Evolutionary conservation across 345 rosid genomes (phyloP).

Genomic region (Lepidium didymum): DNA sequence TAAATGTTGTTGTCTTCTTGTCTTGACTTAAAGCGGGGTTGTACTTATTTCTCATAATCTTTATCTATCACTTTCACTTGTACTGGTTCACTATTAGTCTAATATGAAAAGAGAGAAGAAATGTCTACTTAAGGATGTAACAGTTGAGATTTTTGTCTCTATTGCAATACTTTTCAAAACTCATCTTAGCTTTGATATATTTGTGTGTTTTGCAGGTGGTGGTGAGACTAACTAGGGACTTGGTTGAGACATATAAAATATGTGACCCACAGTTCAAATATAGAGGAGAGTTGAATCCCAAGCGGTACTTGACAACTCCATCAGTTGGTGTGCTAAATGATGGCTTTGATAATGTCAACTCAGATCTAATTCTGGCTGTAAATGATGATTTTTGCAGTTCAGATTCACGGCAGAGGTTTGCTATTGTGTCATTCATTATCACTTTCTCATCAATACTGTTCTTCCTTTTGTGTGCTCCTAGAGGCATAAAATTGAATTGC

Average conservation of each 20-base stretch:
- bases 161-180: constrained; percentile 2
- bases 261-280: constrained; percentile 89
- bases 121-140: constrained; percentile 4
- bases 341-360: constrained; percentile 90
- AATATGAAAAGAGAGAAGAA: background rate
- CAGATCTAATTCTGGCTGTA: constrained; percentile 87
- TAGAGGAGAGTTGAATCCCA: constrained; percentile 89
- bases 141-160: background rate
- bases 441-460: background rate
- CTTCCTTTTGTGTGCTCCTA: constrained; percentile 10
- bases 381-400: constrained; percentile 64
- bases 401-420: constrained; percentile 80
- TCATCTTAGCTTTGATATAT: background rate
- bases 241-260: constrained; percentile 77
- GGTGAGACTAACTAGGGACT: constrained; percentile 73
- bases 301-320: constrained; percentile 94
- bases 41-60: background rate
- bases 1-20: background rate
- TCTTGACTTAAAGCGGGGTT: background rate
- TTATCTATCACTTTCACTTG: background rate
- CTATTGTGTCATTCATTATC: background rate
- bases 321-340: constrained; percentile 87
- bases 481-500: background rate
- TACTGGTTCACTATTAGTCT: background rate
- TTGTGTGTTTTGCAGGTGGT: constrained; percentile 58